phyloP scores from a whole-genome alignment of 306 rosid genomes.

The Trifolium fragiferum region DNA sequence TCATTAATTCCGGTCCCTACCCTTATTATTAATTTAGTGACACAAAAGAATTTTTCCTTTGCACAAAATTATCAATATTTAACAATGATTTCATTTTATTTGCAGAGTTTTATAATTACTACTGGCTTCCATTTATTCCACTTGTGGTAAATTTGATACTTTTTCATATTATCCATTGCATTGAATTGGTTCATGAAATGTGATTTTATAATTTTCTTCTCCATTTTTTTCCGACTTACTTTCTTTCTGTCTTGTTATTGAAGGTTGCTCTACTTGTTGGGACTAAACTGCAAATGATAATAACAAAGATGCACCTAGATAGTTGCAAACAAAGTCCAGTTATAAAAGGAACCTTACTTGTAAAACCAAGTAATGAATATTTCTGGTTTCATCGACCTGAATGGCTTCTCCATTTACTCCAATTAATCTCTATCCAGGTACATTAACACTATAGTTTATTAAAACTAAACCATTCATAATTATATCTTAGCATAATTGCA shows the following conservation, averaged over 20 bases:
- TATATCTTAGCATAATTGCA: too few species aligned
- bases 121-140: slow-evolving; percentile 80
- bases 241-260: not conserved
- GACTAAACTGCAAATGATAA: slow-evolving; percentile 63
- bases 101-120: slow-evolving; percentile 70
- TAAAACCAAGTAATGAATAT: slow-evolving; percentile 57
- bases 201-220: too few species aligned
- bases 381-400: slow-evolving; percentile 69
- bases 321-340: slow-evolving; percentile 56
- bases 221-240: not conserved
- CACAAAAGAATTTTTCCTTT: not conserved
- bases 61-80: not conserved
- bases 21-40: not conserved
- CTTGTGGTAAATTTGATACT: slow-evolving; percentile 53
- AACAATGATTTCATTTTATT: not conserved
- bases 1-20: too few species aligned
- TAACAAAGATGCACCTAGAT: slow-evolving; percentile 67
- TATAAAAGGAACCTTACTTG: slow-evolving; percentile 57
- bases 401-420: slow-evolving; percentile 66
- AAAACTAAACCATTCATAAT: too few species aligned
- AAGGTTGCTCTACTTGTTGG: slow-evolving; percentile 68
- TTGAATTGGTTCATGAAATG: too few species aligned
- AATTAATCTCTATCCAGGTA: slow-evolving; percentile 69
- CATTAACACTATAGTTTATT: too few species aligned
- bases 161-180: not conserved